Percentiles rank a stretch among this genome's conserved stretches.
These are phyloP conservation scores for Pulveroboletus sp. DNA, from an alignment of 768 basidiomycete species.

Conservation along the genomic window DNA sequence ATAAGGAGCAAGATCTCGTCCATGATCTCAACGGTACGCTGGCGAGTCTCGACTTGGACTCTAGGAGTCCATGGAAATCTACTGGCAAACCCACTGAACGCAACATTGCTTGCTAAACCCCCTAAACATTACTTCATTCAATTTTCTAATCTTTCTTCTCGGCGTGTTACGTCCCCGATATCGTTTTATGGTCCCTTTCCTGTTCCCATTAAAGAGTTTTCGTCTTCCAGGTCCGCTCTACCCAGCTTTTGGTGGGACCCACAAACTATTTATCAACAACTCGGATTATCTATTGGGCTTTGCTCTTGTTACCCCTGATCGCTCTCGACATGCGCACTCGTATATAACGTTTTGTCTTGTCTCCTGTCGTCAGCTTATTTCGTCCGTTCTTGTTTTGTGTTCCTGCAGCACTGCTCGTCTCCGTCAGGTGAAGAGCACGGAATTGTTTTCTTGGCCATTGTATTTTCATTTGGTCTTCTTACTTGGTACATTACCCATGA, in stretches of 20 bases:
- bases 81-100: conserved; percentile 20
- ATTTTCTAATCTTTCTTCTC: conserved; percentile 9
- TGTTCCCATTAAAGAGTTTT: conserved; percentile 13
- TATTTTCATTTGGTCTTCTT: conserved; percentile 4
- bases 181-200: conserved; percentile 23
- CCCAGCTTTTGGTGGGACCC: conserved; percentile 16
- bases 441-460: conserved; percentile 13
- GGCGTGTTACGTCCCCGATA: conserved; percentile 11
- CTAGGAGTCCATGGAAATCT: conserved; percentile 33
- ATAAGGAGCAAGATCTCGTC: conserved; percentile 49
- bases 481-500: background rate
- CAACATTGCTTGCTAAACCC: conserved; percentile 18
- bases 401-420: conserved; percentile 5
- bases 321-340: conserved; percentile 36
- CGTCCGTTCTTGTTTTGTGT: conserved; percentile 33
- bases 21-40: conserved; percentile 74
- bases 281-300: conserved; percentile 31
- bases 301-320: conserved; percentile 35
- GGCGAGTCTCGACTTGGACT: conserved; percentile 67
- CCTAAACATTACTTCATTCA: conserved; percentile 3
- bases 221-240: conserved; percentile 17
- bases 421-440: conserved; percentile 7
- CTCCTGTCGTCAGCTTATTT: conserved; percentile 25
- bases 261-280: conserved; percentile 28
- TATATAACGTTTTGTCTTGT: conserved; percentile 35